phyloP scores from a whole-genome alignment of 257 asterid genomes.

The Hygrophila difformis region DNA sequence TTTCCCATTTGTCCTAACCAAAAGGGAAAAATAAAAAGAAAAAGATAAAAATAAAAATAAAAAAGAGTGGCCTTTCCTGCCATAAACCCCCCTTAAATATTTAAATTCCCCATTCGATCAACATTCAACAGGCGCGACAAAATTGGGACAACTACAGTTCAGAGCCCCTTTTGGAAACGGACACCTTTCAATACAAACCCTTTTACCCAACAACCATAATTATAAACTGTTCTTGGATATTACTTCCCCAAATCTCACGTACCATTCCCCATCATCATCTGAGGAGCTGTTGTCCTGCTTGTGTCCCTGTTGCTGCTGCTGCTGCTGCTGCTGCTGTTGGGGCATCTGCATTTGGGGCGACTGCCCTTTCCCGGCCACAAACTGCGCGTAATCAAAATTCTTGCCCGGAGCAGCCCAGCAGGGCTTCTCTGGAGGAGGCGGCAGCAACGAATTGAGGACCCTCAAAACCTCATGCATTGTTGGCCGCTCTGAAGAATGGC shows the following conservation, averaged over 20 bases:
- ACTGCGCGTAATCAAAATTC: constrained; percentile 41
- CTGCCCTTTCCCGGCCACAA: constrained; percentile 44
- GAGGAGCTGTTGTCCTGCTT: constrained; percentile 34
- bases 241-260: constrained; percentile 70
- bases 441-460: constrained; percentile 63
- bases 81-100: too few species aligned
- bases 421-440: constrained; percentile 41
- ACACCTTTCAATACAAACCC: too few species aligned
- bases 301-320: constrained; percentile 9
- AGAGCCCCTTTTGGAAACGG: too few species aligned
- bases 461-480: constrained; percentile 81
- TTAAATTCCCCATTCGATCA: too few species aligned
- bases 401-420: constrained; percentile 23
- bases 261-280: constrained; percentile 89
- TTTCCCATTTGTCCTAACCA: too few species aligned
- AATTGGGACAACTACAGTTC: background rate
- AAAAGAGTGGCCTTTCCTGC: too few species aligned
- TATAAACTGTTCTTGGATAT: constrained; percentile 68
- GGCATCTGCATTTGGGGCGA: constrained; percentile 19
- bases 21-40: too few species aligned
- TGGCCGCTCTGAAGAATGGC: constrained; percentile 67
- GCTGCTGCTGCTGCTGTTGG: constrained; percentile 25
- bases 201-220: constrained; percentile 5
- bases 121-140: background rate
- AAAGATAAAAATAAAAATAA: too few species aligned